These are phyloP conservation scores for Gloeophyllum trabeum DNA, from an alignment of 768 basidiomycete species.

Conservation along the genomic window DNA sequence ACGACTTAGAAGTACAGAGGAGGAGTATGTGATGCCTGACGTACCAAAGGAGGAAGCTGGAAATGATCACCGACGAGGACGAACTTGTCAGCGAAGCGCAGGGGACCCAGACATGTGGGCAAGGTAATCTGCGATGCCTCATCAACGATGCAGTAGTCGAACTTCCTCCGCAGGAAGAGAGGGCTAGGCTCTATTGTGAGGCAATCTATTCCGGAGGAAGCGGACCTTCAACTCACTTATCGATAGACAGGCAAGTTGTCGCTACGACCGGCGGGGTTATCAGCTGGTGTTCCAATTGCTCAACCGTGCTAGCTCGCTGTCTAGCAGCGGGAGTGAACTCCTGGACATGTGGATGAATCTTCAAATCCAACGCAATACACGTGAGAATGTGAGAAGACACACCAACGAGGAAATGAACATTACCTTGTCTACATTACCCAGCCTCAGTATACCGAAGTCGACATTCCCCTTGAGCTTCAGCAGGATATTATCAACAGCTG, in stretches of 20 bases:
- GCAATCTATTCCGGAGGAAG: not conserved
- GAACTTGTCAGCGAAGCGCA: constrained; percentile 84
- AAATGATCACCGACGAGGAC: constrained; percentile 96
- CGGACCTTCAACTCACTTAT: constrained; percentile 56
- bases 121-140: constrained; percentile 97
- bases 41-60: constrained; percentile 89
- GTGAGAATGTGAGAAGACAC: constrained; percentile 1
- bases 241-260: constrained; percentile 88
- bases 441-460: constrained; percentile 66
- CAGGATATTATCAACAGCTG: constrained; percentile 95
- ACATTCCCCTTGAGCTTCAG: constrained; percentile 57
- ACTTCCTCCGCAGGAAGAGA: constrained; percentile 72
- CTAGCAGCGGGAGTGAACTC: constrained; percentile 56
- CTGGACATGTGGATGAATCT: constrained; percentile 80
- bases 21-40: constrained; percentile 8
- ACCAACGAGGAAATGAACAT: not conserved
- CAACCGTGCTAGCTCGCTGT: constrained; percentile 51
- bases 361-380: constrained; percentile 1
- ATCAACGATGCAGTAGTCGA: constrained; percentile 96
- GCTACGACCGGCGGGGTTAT: constrained; percentile 91
- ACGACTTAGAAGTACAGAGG: not conserved
- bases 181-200: constrained; percentile 35
- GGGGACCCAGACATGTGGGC: constrained; percentile 89
- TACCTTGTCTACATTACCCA: constrained; percentile 92
- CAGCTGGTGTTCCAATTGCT: constrained; percentile 72